Base-by-base conservation (phyloP, 176 grass and related monocot genomes). In the Echinochloa phyllopogon region DNA sequence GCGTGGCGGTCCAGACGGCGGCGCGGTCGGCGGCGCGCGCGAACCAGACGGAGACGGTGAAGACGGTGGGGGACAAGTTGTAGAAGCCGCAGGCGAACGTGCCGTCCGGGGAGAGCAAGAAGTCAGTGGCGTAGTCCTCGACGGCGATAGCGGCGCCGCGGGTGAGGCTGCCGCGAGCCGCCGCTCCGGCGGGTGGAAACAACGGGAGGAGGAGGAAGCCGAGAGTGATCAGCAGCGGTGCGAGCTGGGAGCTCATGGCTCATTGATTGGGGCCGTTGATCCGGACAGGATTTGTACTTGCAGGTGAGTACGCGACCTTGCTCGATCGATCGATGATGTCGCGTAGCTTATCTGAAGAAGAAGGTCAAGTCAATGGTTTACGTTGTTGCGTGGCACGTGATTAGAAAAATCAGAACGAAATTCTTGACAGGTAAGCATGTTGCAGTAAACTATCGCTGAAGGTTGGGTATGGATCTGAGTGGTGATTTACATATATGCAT, bases 31-130 rank as follows among this genome's bases (percentile, higher is more conserved):
- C 76, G 6, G 90, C 58, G 74, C 49, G 69, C 7, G 74, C 38
- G 83, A 86, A 92, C 87, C 86, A 92, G 44, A 92, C 11, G 69
- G 90, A 88, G 87, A 89, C 53, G 79, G 87, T 88, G 87, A 83
- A 92, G 38, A 79, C 90, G 52, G 84, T 84, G 57, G 73, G 2
- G 25, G 72, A 88, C 0, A 62, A 61, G 42, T 55, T 41, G 75
- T 92, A 89, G 87, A 92, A 92, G 23, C 90, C 87, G 20, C 75
- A 75, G 33, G 87, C 65, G 73, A 90, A 93, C 5, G 87, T 67
- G 57, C 70, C 85, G 44, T 73, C 81, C 60, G 76, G 62, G 27
- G 91, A 93, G 65, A 41, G 39, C 1, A 93, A 47, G 56, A 85
- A 42, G 88, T 78, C 84, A 6, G 66, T 59, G 44, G 43, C 36